phyloP scores from a whole-genome alignment of 2,329 filamentous ascomycete genomes.

The Ophiocordyceps unilateralis region DNA sequence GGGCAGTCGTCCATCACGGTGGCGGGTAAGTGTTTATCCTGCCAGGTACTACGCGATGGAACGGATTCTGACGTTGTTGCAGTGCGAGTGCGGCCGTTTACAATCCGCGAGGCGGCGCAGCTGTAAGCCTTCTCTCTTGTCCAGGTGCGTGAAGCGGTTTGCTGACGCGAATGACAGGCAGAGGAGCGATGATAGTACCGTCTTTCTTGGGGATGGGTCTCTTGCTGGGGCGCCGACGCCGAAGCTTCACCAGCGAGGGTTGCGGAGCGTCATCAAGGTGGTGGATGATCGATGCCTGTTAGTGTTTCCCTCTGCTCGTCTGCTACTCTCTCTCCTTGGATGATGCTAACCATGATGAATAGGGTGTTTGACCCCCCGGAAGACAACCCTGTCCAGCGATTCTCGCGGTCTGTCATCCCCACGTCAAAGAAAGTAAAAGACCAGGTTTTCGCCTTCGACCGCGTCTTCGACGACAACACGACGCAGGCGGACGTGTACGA shows the following conservation, averaged over 20 bases:
- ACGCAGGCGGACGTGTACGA: conserved; percentile 91
- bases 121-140: conserved; percentile 32
- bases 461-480: conserved; percentile 91
- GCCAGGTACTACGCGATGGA: not conserved
- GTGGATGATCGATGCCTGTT: conserved; percentile 93
- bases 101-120: conserved; percentile 88
- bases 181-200: conserved; percentile 61
- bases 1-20: conserved; percentile 39
- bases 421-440: conserved; percentile 89
- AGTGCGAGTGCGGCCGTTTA: conserved; percentile 58
- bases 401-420: conserved; percentile 64
- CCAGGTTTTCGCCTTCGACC: conserved; percentile 92
- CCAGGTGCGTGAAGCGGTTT: conserved; percentile 1
- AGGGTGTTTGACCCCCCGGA: conserved; percentile 97
- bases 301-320: conserved; percentile 16
- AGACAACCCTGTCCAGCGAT: conserved; percentile 78
- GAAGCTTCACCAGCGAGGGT: conserved; percentile 70
- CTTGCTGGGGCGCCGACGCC: conserved; percentile 74
- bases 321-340: not conserved
- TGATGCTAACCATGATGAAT: conserved; percentile 1
- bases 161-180: conserved; percentile 22
- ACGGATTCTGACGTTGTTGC: conserved; percentile 10
- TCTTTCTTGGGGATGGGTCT: conserved; percentile 95
- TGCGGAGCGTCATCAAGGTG: conserved; percentile 86
- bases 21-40: conserved; percentile 23